Evolutionary conservation across 2,329 filamentous ascomycete species (phyloP).

Genomic region (Colletotrichum lini): DNA sequence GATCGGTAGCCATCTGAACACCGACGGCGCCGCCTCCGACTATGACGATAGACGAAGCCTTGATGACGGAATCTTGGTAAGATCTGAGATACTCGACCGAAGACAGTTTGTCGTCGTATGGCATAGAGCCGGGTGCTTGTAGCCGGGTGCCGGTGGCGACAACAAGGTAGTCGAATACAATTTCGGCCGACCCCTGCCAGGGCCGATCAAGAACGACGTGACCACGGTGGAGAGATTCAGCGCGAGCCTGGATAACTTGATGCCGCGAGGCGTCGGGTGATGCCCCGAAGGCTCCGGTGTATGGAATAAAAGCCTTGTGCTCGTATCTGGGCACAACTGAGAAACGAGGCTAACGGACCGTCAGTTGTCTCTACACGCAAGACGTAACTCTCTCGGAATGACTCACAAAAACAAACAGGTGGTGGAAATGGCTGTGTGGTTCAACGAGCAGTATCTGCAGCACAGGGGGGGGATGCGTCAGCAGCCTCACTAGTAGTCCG

Average conservation of each 20-base stretch:
- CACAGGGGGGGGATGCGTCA: not conserved
- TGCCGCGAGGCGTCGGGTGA: conserved; percentile 21
- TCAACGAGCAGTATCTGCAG: conserved; percentile 29
- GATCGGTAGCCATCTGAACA: conserved; percentile 63
- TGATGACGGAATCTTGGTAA: conserved; percentile 48
- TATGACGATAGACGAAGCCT: conserved; percentile 47
- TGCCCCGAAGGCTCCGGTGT: conserved; percentile 45
- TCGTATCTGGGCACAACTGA: conserved; percentile 58
- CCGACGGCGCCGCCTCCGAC: conserved; percentile 65
- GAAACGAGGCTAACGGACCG: conserved; percentile 58
- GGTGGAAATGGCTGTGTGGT: conserved; percentile 34
- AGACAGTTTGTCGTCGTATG: conserved; percentile 36
- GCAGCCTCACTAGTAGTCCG: not conserved
- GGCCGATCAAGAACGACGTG: conserved; percentile 22
- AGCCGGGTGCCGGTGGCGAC: conserved; percentile 25
- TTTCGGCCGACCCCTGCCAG: conserved; percentile 25
- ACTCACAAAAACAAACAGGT: conserved; percentile 30
- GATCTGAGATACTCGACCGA: conserved; percentile 48
- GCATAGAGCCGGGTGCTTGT: conserved; percentile 25
- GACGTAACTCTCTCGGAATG: not conserved
- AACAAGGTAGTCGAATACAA: conserved; percentile 20
- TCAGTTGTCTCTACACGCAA: not conserved
- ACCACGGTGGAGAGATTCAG: not conserved
- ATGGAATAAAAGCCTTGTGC: conserved; percentile 63
- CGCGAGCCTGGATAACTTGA: conserved; percentile 28